Percentiles rank a stretch among this genome's conserved stretches.
Evolutionary conservation across 768 basidiomycete species (phyloP).

Genomic region (Pleurotus platypus): DNA sequence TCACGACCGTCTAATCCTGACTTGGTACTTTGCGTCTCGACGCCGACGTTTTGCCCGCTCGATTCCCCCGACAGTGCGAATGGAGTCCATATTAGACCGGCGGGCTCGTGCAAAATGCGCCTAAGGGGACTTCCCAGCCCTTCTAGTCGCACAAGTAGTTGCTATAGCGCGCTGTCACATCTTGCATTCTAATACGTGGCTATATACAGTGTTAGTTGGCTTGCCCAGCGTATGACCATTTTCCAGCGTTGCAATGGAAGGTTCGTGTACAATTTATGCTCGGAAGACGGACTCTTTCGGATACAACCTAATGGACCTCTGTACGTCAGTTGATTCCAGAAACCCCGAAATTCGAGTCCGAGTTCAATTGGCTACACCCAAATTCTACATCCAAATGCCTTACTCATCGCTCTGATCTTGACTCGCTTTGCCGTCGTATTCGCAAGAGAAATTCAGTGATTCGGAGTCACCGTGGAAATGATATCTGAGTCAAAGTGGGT

Average conservation of each 20-base stretch:
- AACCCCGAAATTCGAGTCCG: neutral
- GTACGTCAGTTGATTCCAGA: neutral
- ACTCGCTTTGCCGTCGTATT: neutral
- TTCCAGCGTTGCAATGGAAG: too few relatives aligned
- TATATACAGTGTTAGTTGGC: neutral
- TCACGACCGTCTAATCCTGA: neutral
- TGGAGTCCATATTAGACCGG: slow-evolving; percentile 1
- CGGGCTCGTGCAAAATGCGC: neutral
- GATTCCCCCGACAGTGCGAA: slow-evolving; percentile 1
- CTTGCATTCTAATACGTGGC: slow-evolving; percentile 2
- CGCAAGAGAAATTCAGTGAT: neutral
- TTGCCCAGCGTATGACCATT: neutral
- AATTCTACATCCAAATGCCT: neutral
- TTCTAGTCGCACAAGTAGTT: slow-evolving; percentile 6
- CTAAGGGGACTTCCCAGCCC: slow-evolving; percentile 1
- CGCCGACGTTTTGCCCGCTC: neutral
- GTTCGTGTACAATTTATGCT: too few relatives aligned
- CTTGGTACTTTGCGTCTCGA: neutral
- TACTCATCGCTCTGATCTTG: neutral
- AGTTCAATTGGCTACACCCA: neutral
- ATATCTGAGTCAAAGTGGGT: neutral
- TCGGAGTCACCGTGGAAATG: neutral
- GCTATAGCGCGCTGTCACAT: slow-evolving; percentile 7
- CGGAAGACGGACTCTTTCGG: neutral
- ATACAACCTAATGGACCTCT: neutral